A percentile compares a stretch with the other conserved stretches of the same genome.
phyloP scores from a whole-genome alignment of 768 basidiomycete genomes.

The Clavaria fumosa region DNA sequence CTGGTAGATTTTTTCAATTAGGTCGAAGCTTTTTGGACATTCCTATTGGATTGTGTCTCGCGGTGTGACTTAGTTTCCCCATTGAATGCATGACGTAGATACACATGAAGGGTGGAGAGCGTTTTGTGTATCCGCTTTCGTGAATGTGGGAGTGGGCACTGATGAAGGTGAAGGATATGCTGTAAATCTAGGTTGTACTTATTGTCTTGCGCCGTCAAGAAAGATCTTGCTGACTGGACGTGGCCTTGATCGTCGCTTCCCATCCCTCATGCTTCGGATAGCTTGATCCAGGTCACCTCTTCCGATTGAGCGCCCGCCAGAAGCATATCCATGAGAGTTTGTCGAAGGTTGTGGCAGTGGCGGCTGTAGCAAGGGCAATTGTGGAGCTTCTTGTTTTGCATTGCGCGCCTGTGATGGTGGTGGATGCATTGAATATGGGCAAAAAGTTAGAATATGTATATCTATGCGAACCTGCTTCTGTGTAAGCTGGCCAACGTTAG shows the following conservation, averaged over 20 bases:
- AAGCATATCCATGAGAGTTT: constrained; percentile 25
- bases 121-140: neutral
- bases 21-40: constrained; percentile 49
- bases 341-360: constrained; percentile 14
- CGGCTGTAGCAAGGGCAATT: constrained; percentile 18
- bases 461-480: constrained; percentile 7
- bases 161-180: neutral
- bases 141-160: neutral
- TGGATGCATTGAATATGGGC: constrained; percentile 8
- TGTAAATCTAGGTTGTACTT: constrained; percentile 13
- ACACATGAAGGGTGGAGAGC: neutral
- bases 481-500: constrained; percentile 12
- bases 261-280: constrained; percentile 65
- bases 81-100: constrained; percentile 25
- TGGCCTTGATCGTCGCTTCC: constrained; percentile 36
- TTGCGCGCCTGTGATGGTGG: constrained; percentile 28
- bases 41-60: constrained; percentile 45
- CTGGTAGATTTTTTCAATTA: no score
- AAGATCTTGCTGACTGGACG: constrained; percentile 70
- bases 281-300: constrained; percentile 76
- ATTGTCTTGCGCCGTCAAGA: constrained; percentile 38
- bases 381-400: constrained; percentile 9
- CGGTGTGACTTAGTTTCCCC: constrained; percentile 46
- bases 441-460: neutral
- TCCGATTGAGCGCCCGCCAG: constrained; percentile 40